phyloP scores from a whole-genome alignment of 352 stramenopile genomes.

The Phytophthora capsici region DNA sequence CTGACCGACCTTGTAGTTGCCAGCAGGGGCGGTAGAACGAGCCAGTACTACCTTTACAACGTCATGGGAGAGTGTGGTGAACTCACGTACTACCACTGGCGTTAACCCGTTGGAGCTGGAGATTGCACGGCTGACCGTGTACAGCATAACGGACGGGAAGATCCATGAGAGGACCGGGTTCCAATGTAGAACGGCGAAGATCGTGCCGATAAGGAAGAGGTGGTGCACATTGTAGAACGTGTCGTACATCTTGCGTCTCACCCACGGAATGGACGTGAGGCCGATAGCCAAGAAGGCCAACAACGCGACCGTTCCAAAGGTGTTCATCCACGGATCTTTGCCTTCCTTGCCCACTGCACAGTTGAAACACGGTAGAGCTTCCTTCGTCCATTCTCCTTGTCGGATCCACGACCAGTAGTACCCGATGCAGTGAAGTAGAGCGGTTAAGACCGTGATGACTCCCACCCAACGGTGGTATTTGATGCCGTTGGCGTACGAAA shows the following conservation, averaged over 20 bases:
- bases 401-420: constrained; percentile 46
- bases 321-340: constrained; percentile 50
- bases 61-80: constrained; percentile 29
- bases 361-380: constrained; percentile 51
- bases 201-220: constrained; percentile 47
- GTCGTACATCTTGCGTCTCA: constrained; percentile 51
- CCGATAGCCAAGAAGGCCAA: constrained; percentile 50
- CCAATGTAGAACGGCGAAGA: constrained; percentile 56
- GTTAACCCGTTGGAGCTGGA: constrained; percentile 41
- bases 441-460: constrained; percentile 40
- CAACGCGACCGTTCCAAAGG: constrained; percentile 49
- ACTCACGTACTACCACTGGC: constrained; percentile 38
- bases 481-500: constrained; percentile 57
- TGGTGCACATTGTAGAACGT: constrained; percentile 56
- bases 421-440: constrained; percentile 36
- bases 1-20: constrained; percentile 44
- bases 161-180: constrained; percentile 46
- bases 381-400: constrained; percentile 22
- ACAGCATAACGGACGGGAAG: constrained; percentile 44
- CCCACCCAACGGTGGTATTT: constrained; percentile 65
- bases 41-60: constrained; percentile 47
- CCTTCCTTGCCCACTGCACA: constrained; percentile 37
- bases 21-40: constrained; percentile 11
- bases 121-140: constrained; percentile 41
- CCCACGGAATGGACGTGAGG: constrained; percentile 42